Percentiles rank a stretch among this genome's conserved stretches.
phyloP scores from a whole-genome alignment of 805 yeast genomes.

The Clavispora asparagi region DNA sequence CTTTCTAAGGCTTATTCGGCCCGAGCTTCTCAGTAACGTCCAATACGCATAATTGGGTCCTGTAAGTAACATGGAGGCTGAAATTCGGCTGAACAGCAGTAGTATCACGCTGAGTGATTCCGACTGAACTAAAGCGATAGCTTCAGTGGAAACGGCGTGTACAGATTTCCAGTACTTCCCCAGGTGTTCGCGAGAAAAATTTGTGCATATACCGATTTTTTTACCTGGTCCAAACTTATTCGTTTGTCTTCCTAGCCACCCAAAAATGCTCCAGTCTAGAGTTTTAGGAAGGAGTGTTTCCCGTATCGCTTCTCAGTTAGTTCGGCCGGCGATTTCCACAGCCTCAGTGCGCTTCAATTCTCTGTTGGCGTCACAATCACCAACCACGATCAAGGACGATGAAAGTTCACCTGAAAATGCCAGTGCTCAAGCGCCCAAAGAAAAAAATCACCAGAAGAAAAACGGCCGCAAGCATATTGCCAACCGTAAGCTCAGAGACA shows the following conservation, averaged over 20 bases:
- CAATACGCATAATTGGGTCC: not conserved
- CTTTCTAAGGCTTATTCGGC: not conserved
- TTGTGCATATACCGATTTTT: not conserved
- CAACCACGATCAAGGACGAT: not conserved
- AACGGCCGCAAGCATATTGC: not conserved
- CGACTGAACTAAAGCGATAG: too few species aligned
- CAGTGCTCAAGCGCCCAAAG: not conserved
- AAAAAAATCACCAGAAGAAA: not conserved
- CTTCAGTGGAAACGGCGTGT: not conserved
- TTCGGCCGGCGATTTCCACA: not conserved
- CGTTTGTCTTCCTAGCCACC: not conserved
- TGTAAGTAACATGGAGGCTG: too few species aligned
- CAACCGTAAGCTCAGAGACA: constrained; percentile 30
- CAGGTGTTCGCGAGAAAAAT: constrained; percentile 1
- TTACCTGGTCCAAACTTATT: not conserved
- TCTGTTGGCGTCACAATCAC: not conserved
- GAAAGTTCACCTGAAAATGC: not conserved
- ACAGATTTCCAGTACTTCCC: not conserved
- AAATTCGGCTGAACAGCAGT: too few species aligned
- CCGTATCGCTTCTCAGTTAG: not conserved
- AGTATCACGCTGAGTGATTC: too few species aligned
- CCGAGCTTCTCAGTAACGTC: not conserved
- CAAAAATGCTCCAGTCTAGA: constrained; percentile 1
- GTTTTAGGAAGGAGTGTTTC: not conserved
- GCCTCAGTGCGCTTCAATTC: not conserved